phyloP scores from a whole-genome alignment of 306 rosid genomes.

The Cucumis melo region DNA sequence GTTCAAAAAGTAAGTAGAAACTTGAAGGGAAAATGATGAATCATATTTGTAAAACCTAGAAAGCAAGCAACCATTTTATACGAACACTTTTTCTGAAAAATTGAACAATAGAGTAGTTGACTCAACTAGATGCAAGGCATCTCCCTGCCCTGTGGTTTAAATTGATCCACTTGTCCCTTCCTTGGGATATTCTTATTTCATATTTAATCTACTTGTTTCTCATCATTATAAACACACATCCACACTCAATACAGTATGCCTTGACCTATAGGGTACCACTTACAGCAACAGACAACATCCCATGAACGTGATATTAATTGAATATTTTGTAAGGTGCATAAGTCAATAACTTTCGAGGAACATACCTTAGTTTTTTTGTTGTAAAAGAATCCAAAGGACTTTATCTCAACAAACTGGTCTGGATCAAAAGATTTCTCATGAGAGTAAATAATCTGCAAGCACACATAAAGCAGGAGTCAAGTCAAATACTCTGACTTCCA shows the following conservation, averaged over 20 bases:
- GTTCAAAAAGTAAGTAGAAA: conserved; percentile 8
- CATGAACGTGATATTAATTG: not conserved
- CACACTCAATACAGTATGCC: not conserved
- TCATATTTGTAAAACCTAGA: not conserved
- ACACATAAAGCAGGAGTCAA: not conserved
- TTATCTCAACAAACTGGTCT: conserved; percentile 32
- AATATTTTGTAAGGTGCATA: not conserved
- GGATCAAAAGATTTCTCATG: conserved; percentile 57
- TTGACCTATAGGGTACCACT: not conserved
- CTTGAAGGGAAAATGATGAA: not conserved
- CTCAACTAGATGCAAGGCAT: not conserved
- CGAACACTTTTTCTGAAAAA: not conserved
- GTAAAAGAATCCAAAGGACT: conserved; percentile 30
- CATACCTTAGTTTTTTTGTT: conserved; percentile 26
- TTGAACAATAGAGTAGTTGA: not conserved
- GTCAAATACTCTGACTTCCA: not conserved
- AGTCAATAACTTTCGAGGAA: not conserved
- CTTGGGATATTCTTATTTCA: not conserved
- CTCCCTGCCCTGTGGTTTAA: not conserved
- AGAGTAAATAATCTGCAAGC: conserved; percentile 54
- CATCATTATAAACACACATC: not conserved
- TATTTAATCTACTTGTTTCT: not conserved
- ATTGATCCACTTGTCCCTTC: not conserved
- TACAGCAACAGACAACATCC: not conserved
- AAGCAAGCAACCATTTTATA: not conserved